Evolutionary conservation across 257 asterid genomes (phyloP), one percentile per base, ranked within the genome.

Genomic region (Fraxinus americana): DNA sequence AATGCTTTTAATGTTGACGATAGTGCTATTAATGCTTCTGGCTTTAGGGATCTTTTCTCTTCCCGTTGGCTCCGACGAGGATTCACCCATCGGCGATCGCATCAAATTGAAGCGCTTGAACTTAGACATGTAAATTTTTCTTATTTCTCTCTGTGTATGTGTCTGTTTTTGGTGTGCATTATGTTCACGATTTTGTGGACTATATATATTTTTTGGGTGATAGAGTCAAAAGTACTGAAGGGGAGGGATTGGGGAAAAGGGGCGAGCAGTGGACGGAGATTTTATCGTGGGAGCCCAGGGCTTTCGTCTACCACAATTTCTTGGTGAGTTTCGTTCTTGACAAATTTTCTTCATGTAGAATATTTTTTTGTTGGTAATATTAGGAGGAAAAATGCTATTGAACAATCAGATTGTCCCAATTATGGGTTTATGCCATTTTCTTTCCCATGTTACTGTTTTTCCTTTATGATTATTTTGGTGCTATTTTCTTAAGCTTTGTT

Each of bases 11-110:
- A 91, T 91, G 96, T 85, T 94, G 27, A 75, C 98, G 23, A 82
- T 94, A 27, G 96, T 94, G 74, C 89, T 92, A 38, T 67, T 94
- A 61, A 84, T 92, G 91, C 94, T 94, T 75, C 86, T 92, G 39
- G 97, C 97, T 70, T 90, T 92, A 12, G 98, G 98, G 71, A 92
- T 90, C 76, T 83, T 92, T n/a, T 88, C 93, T 77, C 90, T 92
- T 19, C 98, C 98, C 65, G 72, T 92, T 71, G 90, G 85, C 69
- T 84, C 87, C 77, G 92, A 86, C 21, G 87, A 83, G 2, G 88
- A 85, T 0, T 43, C 85, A 1, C 72, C 86, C 68, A 30, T 50
- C 78, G 85, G 84, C 7, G 89, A 86, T 81, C 90, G 78, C 2
- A 80, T 91, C 82, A 90, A 83, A 87, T 83, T 94, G 85, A 92